Conservation (phyloP, 1,284 basidiomycete genomes). For the Cutaneotrichosporon cavernicola region DNA sequence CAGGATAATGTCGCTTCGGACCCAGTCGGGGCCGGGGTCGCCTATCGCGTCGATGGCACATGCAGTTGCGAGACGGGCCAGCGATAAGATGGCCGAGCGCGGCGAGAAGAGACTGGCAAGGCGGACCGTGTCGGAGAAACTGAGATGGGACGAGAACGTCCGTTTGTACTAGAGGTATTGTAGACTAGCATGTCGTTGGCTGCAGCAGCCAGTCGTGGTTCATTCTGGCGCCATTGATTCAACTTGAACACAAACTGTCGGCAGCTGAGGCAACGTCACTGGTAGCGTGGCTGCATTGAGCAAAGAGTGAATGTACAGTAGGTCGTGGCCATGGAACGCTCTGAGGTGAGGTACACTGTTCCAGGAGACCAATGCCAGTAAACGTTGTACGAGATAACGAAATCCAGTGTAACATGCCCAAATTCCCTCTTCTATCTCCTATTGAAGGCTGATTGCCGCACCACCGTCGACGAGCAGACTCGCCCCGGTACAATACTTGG, state of each 20-base stretch:
- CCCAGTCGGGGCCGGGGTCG: neutral
- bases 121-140: neutral
- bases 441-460: slow-evolving; percentile 74
- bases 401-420: too few species aligned
- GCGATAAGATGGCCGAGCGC: neutral
- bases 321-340: too few species aligned
- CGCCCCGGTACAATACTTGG: slow-evolving; percentile 59
- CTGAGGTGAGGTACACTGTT: too few species aligned
- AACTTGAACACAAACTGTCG: too few species aligned
- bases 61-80: neutral
- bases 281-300: too few species aligned
- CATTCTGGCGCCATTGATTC: too few species aligned
- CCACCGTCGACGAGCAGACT: slow-evolving; percentile 71
- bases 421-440: slow-evolving; percentile 6
- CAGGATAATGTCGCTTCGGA: neutral
- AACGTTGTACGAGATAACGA: too few species aligned
- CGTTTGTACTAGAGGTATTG: neutral
- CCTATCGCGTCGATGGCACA: neutral
- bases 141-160: neutral
- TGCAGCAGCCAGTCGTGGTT: too few species aligned
- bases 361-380: too few species aligned
- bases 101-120: neutral
- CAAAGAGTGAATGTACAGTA: too few species aligned
- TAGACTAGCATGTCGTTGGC: neutral
- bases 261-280: too few species aligned